Evolutionary conservation across 1,284 basidiomycete genomes (phyloP), one percentile per base, ranked within the genome.

Genomic region (Porodaedalea pini): DNA sequence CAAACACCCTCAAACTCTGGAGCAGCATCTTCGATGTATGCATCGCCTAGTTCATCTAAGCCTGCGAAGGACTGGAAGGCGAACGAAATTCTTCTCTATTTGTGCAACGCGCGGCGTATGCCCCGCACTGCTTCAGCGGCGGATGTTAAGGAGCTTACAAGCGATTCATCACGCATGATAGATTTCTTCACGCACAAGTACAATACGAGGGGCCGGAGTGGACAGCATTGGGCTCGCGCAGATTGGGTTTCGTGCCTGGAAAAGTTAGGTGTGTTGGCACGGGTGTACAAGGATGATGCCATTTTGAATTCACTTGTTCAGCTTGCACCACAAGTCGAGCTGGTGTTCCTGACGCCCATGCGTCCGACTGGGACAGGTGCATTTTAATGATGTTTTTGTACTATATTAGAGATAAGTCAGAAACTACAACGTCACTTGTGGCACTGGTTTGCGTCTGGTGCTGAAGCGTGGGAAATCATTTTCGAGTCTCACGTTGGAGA

Each of bases 161-260:
- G 40, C 59, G 56, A 58, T 54, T 34, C 53, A 53, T 51, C 84
- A 29, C 69, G 75, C 8, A 65, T 80, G 41, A 76, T 74, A 29
- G 67, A 73, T 36, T 85, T 88, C 67, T 68, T 87, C 54, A 74
- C 72, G 50, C 69, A 71, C 55, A 76, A 81, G 52, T 78, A 79
- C 60, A 66, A 71, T 40, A 70, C 68, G 27, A 64, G 58, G 23
- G 84, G 83, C 0, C 75, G 83, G 39, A 69, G 78, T 25, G 88
- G 87, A 3, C 79, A 82, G 64, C 85, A 90, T 62, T 90, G 88
- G 88, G 75, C 84, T 13, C 73, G 78, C 52, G 71, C 74, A 52
- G 85, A 83, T 62, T 90, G 88, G 87, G 71, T 76, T 59, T 72
- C 77, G 25, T 78, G 72, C 29, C 67, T 86, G 59, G 64, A 66